Percentiles rank a stretch among this genome's conserved stretches.
phyloP scores from a whole-genome alignment of 1,284 basidiomycete species.

The Ustilago bromivora region DNA sequence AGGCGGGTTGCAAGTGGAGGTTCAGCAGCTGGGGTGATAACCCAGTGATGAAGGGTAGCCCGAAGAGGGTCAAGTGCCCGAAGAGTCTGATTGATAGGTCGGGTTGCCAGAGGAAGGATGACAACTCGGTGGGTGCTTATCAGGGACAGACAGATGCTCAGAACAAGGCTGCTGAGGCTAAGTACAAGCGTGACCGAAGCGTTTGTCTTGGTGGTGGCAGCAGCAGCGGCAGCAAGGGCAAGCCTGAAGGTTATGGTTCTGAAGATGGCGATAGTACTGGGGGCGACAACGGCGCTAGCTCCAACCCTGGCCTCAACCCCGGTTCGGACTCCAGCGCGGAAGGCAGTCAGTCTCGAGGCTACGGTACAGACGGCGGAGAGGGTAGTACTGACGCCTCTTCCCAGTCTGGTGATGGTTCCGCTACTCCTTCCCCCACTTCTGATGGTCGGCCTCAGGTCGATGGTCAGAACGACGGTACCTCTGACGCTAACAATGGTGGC shows the following conservation, averaged over 20 bases:
- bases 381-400: not conserved
- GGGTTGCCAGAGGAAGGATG: slow-evolving; percentile 51
- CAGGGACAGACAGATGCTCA: slow-evolving; percentile 18
- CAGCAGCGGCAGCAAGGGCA: not conserved
- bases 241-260: slow-evolving; percentile 1
- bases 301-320: slow-evolving; percentile 5
- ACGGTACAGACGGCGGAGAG: not conserved
- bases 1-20: slow-evolving; percentile 39
- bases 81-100: slow-evolving; percentile 44
- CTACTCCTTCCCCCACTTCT: not conserved
- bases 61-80: slow-evolving; percentile 39
- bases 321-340: not conserved
- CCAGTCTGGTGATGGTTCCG: not conserved
- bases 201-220: slow-evolving; percentile 30
- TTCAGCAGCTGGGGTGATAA: slow-evolving; percentile 42
- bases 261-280: not conserved
- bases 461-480: not conserved
- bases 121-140: slow-evolving; percentile 22
- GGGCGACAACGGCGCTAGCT: not conserved
- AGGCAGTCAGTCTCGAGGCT: not conserved
- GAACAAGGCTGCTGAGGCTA: slow-evolving; percentile 12
- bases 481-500: not conserved
- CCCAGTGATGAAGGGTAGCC: slow-evolving; percentile 22
- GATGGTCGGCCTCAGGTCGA: not conserved
- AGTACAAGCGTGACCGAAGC: slow-evolving; percentile 44